Conservation (phyloP, 2,329 filamentous ascomycete genomes). For the Plectosphaerella cucumerina region DNA sequence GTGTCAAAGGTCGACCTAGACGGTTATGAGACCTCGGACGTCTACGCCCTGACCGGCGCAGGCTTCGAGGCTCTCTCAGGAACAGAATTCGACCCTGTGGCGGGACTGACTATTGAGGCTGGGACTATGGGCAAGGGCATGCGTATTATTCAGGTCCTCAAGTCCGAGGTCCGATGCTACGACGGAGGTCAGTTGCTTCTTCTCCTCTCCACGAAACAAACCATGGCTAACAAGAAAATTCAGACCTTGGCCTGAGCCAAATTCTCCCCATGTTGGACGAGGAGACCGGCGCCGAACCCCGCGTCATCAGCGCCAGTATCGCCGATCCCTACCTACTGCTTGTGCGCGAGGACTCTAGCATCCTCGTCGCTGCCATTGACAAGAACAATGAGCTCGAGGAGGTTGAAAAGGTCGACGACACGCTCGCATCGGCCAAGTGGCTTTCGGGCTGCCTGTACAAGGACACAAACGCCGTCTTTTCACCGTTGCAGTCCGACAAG, state of each 20-base stretch:
- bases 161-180: slow-evolving; percentile 83
- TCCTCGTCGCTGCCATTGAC: slow-evolving; percentile 76
- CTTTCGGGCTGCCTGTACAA: slow-evolving; percentile 77
- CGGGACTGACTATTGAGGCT: slow-evolving; percentile 81
- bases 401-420: slow-evolving; percentile 58
- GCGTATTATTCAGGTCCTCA: slow-evolving; percentile 82
- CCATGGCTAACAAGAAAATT: neutral
- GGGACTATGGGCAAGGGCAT: slow-evolving; percentile 76
- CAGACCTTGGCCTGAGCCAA: slow-evolving; percentile 81
- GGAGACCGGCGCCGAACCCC: slow-evolving; percentile 75
- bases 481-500: slow-evolving; percentile 33
- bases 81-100: slow-evolving; percentile 87
- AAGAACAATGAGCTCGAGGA: slow-evolving; percentile 82
- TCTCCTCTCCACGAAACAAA: slow-evolving; percentile 11
- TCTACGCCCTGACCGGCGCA: slow-evolving; percentile 70
- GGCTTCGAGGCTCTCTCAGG: slow-evolving; percentile 72
- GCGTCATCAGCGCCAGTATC: slow-evolving; percentile 77
- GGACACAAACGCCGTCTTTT: slow-evolving; percentile 57
- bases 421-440: slow-evolving; percentile 65
- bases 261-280: slow-evolving; percentile 93
- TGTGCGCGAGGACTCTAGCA: slow-evolving; percentile 76
- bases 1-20: slow-evolving; percentile 67
- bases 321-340: slow-evolving; percentile 82
- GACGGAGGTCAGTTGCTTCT: slow-evolving; percentile 66
- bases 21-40: slow-evolving; percentile 71